Evolutionary conservation across 2,329 filamentous ascomycete genomes (phyloP), one percentile per base, ranked within the genome.

Genomic region (Xylaria sp.): DNA sequence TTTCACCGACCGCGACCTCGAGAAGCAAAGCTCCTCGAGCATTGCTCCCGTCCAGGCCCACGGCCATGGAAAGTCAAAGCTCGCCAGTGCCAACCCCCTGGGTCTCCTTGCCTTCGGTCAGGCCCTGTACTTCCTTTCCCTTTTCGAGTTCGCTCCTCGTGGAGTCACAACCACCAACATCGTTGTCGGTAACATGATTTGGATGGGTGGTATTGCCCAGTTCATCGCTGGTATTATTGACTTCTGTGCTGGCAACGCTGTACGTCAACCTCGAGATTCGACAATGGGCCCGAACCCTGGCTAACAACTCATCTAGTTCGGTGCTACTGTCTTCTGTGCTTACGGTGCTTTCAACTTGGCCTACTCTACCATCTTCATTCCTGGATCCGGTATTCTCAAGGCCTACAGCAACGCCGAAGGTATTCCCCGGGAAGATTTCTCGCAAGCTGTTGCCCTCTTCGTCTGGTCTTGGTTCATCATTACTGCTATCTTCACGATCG

Each of bases 321-420:
- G 79, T 64, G 79, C 79, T 44, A 81, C 80, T 32, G 76, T 81
- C 42, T 81, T 81, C 71, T 73, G 78, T 27, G 76, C 80, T 21
- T 82, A 81, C 64, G 80, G 74, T 44, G 80, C 79, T 32, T 82
- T 82, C 73, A 81, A 82, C 70, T 72, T 81, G 21, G 77, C 78
- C 8, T 82, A 81, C 63, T 79, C 79, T 9, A 75, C 80, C 71
- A 81, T 81, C 57, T 81, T 78, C 69, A 70, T 81, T 35, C 80
- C 80, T 6, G 79, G 79, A 3, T 75, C 76, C 12, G 80, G 80
- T 16, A 80, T 81, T 47, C 54, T 81, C 5, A 73, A 75, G 10
- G 75, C 80, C n/a, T 82, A 82, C 71, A 78, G 76, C 21, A 76
- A 79, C 55, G 63, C 60, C 10, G 76, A 74, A 1, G 78, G 78